These are phyloP conservation scores for Trichoderma asperellum DNA, from an alignment of 2,329 filamentous ascomycete genomes.

Conservation along the genomic window DNA sequence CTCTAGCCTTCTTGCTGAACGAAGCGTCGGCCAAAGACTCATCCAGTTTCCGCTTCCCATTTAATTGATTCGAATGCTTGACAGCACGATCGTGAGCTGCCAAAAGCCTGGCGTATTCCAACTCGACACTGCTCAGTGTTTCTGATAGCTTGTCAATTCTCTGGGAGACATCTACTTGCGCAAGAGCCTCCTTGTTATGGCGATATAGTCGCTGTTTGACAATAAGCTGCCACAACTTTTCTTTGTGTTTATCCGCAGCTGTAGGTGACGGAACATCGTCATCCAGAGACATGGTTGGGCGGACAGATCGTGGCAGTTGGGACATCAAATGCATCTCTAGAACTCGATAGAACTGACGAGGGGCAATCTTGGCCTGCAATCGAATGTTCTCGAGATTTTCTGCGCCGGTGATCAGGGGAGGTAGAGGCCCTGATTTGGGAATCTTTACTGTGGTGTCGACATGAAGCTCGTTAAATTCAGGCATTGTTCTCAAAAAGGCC, in stretches of 20 bases:
- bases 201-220: conserved; percentile 78
- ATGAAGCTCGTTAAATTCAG: conserved; percentile 60
- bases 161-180: conserved; percentile 69
- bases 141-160: conserved; percentile 73
- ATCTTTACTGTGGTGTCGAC: conserved; percentile 58
- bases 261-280: conserved; percentile 51
- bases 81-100: conserved; percentile 48
- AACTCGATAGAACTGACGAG: conserved; percentile 74
- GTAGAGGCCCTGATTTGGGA: conserved; percentile 52
- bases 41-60: conserved; percentile 53
- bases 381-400: conserved; percentile 61
- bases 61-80: conserved; percentile 37
- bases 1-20: conserved; percentile 52
- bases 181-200: conserved; percentile 72
- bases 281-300: conserved; percentile 53
- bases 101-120: conserved; percentile 73
- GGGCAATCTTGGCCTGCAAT: conserved; percentile 68
- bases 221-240: conserved; percentile 72
- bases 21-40: conserved; percentile 35
- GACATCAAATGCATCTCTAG: conserved; percentile 76
- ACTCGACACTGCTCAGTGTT: conserved; percentile 68
- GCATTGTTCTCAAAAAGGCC: conserved; percentile 61
- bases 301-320: conserved; percentile 58
- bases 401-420: conserved; percentile 61
- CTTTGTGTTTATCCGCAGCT: conserved; percentile 62